Evolutionary conservation across 768 basidiomycete genomes (phyloP), one percentile per base, ranked within the genome.

Genomic region (Cyclocybe cylindracea): DNA sequence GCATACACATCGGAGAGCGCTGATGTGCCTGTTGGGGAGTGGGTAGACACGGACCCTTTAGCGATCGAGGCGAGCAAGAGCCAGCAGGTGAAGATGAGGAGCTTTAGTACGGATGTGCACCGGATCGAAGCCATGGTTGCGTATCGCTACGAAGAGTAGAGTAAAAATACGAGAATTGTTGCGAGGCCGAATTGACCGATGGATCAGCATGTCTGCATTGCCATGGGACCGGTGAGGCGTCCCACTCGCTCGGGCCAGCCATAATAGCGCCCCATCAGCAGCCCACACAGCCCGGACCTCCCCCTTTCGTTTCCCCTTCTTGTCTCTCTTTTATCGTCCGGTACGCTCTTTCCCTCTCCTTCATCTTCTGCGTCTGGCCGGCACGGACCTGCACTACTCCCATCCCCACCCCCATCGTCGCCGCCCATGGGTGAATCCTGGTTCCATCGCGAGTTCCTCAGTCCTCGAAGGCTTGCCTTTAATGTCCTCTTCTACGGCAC

Each of bases 121-220:
- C 85, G 92, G 50, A 91, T 99, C 65, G 91, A 98, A 67, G 94
- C 95, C 5, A 92, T 98, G 91, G 96, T 98, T 42, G 94, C 95
- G 4, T 98, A 98, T 75, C 83, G 94, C 35, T 94, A 94, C 56
- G 94, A 93, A 53, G 89, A 89, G 58, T 91, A 76, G 65, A 47
- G 46, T 50, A 48, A 39, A 50, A 24, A 41, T 19, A 42, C 36
- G 39, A 34, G 49, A 51, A 53, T 43, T 57, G 58, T 51, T 33
- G 32, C 48, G 55, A 33, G 50, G 48, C 55, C 54, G 50, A 44
- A 34, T 51, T 61, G 60, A 61, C 61, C 64, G 68, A 67, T 66
- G 67, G 54, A 69, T 67, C 66, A 64, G 39, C 33, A 13, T 18
- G 36, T 31, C 29, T 29, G 19, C 8, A 65, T 68, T 60, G 63